Base-by-base conservation (phyloP, 2,329 filamentous ascomycete genomes). In the Ophiostoma montium region DNA sequence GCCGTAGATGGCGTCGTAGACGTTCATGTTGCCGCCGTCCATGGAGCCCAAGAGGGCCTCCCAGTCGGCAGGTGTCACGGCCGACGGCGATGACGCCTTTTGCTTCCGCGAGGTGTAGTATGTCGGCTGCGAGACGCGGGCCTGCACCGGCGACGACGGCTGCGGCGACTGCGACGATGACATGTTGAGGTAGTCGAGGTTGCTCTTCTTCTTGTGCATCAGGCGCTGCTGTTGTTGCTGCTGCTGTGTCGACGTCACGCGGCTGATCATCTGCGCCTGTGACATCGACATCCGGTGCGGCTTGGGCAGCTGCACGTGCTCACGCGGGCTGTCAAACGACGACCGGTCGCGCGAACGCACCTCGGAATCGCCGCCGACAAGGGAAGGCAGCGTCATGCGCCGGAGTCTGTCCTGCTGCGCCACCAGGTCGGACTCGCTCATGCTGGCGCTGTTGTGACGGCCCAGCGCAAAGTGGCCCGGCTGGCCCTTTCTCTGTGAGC, bases 1-100 rank as follows among this genome's bases (percentile, higher is more conserved):
- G 35, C 84, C 84, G 56, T 88, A 88, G 49, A 87, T 86, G 36
- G 81, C 82, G 59, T 87, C 82, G 63, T 86, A 92, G n/a, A 94
- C 82, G 59, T 90, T 94, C 48, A 81, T 78, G 55, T 82, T 75
- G 1, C 86, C 86, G 33, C 80, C 80, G 57, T 94, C 87, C 62
- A 94, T 79, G 19, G 82, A 82, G 4, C 83, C 81, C 2, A 94
- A 72, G 0, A 94, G 71, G 2, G 82, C 78, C 62, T 94, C 87
- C 88, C 87, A 94, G 57, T 92, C 86, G 0, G 78, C 71, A 9
- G 80, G 67, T 1, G 79, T 79, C 12, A 82, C 71, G 15, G 65
- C 46, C 1, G 52, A 47, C 2, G 50, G 42, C 9, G 3, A 62
- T 54, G 58, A 56, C 35, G 65, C 56, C 56, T 71, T 69, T 43